Percentiles rank a stretch among this genome's conserved stretches.
Evolutionary conservation across 371 early-diverging fungal genomes (phyloP).

Genomic region (Batkoa obscura): DNA sequence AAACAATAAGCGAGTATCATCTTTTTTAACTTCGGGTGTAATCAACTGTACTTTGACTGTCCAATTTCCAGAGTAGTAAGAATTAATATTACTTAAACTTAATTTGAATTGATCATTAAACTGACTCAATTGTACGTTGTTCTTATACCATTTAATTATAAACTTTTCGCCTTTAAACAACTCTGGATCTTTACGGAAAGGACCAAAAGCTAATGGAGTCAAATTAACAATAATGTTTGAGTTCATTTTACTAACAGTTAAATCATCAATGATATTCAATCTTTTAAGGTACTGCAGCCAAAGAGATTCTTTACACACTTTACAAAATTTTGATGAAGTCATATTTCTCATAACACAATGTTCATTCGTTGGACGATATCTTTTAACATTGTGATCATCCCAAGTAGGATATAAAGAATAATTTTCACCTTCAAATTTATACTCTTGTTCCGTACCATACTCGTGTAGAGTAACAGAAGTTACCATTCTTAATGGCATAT

Average conservation of each 20-base stretch:
- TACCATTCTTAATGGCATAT: conserved; percentile 27
- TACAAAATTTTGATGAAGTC: conserved; percentile 21
- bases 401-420: conserved; percentile 27
- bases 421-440: conserved; percentile 14
- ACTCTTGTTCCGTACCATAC: conserved; percentile 20
- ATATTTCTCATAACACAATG: conserved; percentile 40
- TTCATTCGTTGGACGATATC: conserved; percentile 29
- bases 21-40: conserved; percentile 2
- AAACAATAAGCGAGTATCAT: not conserved
- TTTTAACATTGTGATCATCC: conserved; percentile 13
- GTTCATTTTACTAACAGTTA: conserved; percentile 20
- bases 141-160: not conserved
- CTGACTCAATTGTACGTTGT: not conserved
- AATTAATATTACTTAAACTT: not conserved
- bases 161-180: not conserved
- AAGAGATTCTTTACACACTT: conserved; percentile 33
- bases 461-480: conserved; percentile 30
- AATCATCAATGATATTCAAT: conserved; percentile 23
- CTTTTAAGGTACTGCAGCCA: conserved; percentile 23
- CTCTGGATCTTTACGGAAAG: not conserved
- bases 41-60: not conserved
- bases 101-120: not conserved
- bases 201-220: not conserved
- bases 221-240: conserved; percentile 16
- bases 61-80: not conserved